phyloP scores from a whole-genome alignment of 768 basidiomycete species.

The Hemileccinum impolitum region DNA sequence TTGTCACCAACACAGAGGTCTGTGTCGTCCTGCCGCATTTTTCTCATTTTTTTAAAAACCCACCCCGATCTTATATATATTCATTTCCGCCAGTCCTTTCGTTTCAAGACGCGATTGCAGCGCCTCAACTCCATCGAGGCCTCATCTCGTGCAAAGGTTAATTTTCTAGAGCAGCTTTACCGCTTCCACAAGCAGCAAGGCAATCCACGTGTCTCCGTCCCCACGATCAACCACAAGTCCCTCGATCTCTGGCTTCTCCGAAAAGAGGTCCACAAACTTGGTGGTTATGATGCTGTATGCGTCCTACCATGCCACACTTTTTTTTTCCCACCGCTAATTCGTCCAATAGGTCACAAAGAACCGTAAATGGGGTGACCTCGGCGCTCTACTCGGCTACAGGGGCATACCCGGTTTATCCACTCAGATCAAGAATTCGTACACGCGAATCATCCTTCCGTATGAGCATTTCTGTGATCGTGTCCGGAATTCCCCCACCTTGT shows the following conservation, averaged over 20 bases:
- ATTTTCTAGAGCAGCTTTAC: conserved; percentile 95
- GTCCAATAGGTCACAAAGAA: conserved; percentile 65
- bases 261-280: conserved; percentile 86
- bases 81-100: conserved; percentile 58
- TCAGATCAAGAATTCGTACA: conserved; percentile 88
- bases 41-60: conserved; percentile 17
- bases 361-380: conserved; percentile 88
- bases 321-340: conserved; percentile 26
- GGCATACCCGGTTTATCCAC: conserved; percentile 79
- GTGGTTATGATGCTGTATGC: conserved; percentile 83
- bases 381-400: conserved; percentile 77
- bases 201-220: conserved; percentile 85
- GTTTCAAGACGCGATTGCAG: conserved; percentile 94
- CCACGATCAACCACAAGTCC: conserved; percentile 88
- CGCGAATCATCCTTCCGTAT: conserved; percentile 91
- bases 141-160: conserved; percentile 92
- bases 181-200: conserved; percentile 96
- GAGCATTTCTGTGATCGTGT: conserved; percentile 84
- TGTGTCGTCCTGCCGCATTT: conserved; percentile 31
- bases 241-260: conserved; percentile 92
- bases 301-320: conserved; percentile 8
- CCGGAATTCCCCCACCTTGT: conserved; percentile 55
- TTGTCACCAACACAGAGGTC: conserved; percentile 92
- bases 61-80: conserved; percentile 20
- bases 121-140: conserved; percentile 97